These are phyloP conservation scores for Globisporangium irregulare DNA, from an alignment of 352 stramenopile genomes.

Conservation along the genomic window DNA sequence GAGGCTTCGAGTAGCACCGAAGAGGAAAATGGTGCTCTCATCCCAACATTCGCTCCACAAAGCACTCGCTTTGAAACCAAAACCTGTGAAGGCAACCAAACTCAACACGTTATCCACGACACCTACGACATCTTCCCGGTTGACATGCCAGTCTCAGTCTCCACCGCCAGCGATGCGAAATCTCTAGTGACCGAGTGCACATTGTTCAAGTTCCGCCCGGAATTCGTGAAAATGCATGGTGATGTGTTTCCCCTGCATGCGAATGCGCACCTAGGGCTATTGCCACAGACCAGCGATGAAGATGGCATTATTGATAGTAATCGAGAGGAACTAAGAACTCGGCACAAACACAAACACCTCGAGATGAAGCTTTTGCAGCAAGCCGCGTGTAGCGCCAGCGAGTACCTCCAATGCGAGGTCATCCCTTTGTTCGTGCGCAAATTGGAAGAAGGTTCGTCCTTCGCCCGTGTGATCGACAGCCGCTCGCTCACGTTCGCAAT, in stretches of 20 bases:
- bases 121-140: slow-evolving; percentile 33
- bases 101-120: slow-evolving; percentile 21
- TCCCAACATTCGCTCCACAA: background rate
- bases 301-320: background rate
- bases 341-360: slow-evolving; percentile 11
- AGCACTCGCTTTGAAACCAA: slow-evolving; percentile 12
- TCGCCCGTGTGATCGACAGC: slow-evolving; percentile 31
- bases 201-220: slow-evolving; percentile 41
- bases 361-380: slow-evolving; percentile 38
- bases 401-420: slow-evolving; percentile 36
- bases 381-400: slow-evolving; percentile 28
- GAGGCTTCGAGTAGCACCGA: background rate
- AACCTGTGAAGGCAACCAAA: background rate
- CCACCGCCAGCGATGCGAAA: slow-evolving; percentile 16
- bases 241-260: slow-evolving; percentile 34
- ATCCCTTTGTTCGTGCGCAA: slow-evolving; percentile 46
- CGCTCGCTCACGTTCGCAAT: slow-evolving; percentile 36
- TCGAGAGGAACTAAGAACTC: background rate
- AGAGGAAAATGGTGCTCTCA: background rate
- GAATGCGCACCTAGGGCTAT: slow-evolving; percentile 21
- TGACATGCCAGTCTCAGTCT: slow-evolving; percentile 17
- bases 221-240: slow-evolving; percentile 46
- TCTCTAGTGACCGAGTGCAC: slow-evolving; percentile 12
- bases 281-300: background rate
- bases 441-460: slow-evolving; percentile 26